Percentiles rank a stretch among this genome's conserved stretches.
Evolutionary conservation across 2,329 filamentous ascomycete species (phyloP).

Genomic region (Beauveria asiatica): DNA sequence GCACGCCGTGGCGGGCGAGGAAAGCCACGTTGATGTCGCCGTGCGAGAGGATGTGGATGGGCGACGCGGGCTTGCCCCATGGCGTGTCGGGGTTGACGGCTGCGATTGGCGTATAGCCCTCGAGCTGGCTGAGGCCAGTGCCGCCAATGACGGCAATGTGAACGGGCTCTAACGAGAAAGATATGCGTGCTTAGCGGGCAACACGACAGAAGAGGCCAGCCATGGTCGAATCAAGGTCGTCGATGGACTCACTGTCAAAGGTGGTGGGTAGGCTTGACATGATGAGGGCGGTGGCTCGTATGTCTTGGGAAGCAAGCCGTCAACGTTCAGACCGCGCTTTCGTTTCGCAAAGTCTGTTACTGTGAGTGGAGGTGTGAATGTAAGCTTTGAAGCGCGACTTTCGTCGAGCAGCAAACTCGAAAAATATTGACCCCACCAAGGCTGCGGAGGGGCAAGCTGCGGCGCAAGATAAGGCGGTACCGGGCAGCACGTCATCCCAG

Average conservation of each 20-base stretch:
- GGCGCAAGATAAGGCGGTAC: background rate
- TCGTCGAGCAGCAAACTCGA: background rate
- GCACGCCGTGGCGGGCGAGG: constrained; percentile 79
- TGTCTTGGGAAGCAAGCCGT: background rate
- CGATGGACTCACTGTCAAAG: constrained; percentile 46
- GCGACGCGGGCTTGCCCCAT: constrained; percentile 71
- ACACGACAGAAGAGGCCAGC: background rate
- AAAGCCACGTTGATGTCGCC: constrained; percentile 78
- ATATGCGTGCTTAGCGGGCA: constrained; percentile 8
- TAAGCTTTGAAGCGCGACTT: constrained; percentile 2
- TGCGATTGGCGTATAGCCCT: constrained; percentile 78
- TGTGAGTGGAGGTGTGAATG: background rate
- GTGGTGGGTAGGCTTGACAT: constrained; percentile 49
- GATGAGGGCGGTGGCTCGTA: constrained; percentile 12
- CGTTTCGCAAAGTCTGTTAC: background rate
- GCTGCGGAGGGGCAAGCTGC: constrained; percentile 5
- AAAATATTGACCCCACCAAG: constrained; percentile 12
- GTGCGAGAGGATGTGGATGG: constrained; percentile 84
- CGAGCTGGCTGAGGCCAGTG: constrained; percentile 81
- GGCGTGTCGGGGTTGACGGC: constrained; percentile 70
- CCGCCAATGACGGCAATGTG: constrained; percentile 88
- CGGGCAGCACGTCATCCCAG: constrained; percentile 4
- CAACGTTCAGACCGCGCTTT: background rate
- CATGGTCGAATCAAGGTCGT: background rate
- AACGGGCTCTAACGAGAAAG: constrained; percentile 47